Base-by-base conservation (phyloP, 257 asterid genomes). In the Ballota nigra region DNA sequence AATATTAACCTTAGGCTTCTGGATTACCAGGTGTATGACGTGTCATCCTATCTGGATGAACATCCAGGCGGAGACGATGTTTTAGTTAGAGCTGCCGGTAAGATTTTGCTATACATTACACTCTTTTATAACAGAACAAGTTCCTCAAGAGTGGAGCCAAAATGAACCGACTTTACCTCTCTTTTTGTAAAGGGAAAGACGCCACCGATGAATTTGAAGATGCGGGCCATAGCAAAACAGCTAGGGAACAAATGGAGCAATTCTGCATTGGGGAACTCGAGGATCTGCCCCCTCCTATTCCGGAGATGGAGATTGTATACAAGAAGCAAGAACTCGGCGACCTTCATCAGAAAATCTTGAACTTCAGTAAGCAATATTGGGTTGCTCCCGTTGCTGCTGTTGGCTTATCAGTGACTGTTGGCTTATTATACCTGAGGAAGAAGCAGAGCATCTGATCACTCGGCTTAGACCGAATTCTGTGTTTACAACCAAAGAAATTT, bases 61-160 rank as follows among this genome's bases (percentile, higher is more conserved):
- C 98, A 91, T 74, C 98, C 98, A n/a, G 98, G 98, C 1, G 98
- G 98, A 67, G 96, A 89, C 58, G 98, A 91, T 78, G 91, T 91
- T 68, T 47, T 94, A 67, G 85, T 89, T 33, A 47, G 70, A 29
- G 86, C 84, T 73, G 73, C 95, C 68, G 96, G 98, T 93, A 83
- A 52, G 64, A 26, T 16, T 59, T 65, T 41, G 20, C 52, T 64
- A 45, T 69, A 49, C 73, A 72, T 72, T 38, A 38, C 23, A 18
- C 22, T 47, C 23, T 49, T 51, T 43, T 7, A 3, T 36, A 15
- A 3, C 13, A 47, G 8, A 1, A 20, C 47, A 74, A 60, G 60
- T 63, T 40, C 53, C 16, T 65, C 15, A 2, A 53, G 34, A 23
- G 61, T 26, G 36, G n/a, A 41, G 20, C 29, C 57, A 58, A 62